Base-by-base conservation (phyloP, 164 flowering plant species). In the Umbellularia californica region DNA sequence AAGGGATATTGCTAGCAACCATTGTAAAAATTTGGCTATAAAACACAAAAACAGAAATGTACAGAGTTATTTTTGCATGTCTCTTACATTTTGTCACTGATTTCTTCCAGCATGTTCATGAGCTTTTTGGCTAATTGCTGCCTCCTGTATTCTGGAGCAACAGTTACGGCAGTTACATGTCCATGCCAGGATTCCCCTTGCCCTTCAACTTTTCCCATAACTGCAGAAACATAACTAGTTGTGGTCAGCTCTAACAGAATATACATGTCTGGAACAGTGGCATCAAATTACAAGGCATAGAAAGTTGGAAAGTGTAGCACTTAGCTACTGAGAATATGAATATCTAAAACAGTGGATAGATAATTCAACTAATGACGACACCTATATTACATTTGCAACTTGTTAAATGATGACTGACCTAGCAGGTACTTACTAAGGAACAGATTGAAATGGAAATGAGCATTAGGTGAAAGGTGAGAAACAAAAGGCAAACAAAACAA, bases 171-270 rank as follows among this genome's bases (percentile, higher is more conserved):
- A 72, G 99, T 95, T n/a, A 95, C 98, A 84, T 93, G 99, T 50
- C 99, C 97, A 83, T 95, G 98, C 99, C 98, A 95, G 67, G 97
- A 95, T 81, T 95, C 99, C 70, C 99, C 99, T 76, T 93, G 97
- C 22, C 99, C 99, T 87, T 95, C 99, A 75, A 92, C 97, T 82
- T 95, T 95, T 50, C 97, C 99, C 98, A 93, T 93, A 74, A 95
- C 97, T 95, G 86, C 73, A 78, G 73, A 68, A 73, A 76, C 50
- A 72, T 12, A 58, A 19, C 7, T 66, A 17, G 47, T 11, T 41
- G 47, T 41, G 47, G 47, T 41, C 47, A 41, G 10, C 47, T 41
- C 47, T 4, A 41, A 66, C 25, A 64, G 14, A 64, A 64, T 22
- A 24, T 22, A 24, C 28, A 41, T 9, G 9, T 41, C 2, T 41